Percentiles rank a stretch among this genome's conserved stretches.
Conservation (phyloP, 495 filamentous ascomycete species). For the Lasiosphaeriaceae sp. region DNA sequence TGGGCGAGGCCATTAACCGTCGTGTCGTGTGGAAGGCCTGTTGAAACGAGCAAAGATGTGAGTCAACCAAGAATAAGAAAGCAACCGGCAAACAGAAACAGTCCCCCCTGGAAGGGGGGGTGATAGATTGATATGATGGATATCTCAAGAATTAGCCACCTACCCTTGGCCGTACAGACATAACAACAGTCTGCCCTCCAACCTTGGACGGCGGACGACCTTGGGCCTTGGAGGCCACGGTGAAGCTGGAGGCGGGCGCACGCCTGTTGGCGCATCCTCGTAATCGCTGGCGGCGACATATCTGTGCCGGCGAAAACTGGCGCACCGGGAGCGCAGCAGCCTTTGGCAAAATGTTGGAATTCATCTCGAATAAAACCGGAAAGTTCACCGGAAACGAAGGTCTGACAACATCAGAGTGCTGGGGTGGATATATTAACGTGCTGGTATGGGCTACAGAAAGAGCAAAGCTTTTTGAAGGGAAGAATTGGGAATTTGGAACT, state of each 20-base stretch:
- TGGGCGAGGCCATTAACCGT: constrained; percentile 52
- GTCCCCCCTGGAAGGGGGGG: background rate
- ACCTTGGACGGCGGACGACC: constrained; percentile 2
- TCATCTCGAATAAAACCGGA: constrained; percentile 38
- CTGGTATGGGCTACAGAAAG: no score
- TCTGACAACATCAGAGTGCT: constrained; percentile 4
- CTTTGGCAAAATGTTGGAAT: constrained; percentile 48
- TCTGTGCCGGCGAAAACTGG: constrained; percentile 44
- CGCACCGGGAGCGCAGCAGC: constrained; percentile 48
- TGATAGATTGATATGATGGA: background rate
- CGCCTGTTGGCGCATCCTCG: constrained; percentile 23
- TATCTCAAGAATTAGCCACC: background rate
- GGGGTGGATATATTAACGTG: background rate
- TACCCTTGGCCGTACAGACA: constrained; percentile 11
- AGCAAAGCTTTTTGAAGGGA: no score
- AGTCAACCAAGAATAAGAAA: no score
- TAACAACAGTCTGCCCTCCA: background rate
- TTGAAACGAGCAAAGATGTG: background rate
- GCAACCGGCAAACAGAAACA: no score
- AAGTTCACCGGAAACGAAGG: constrained; percentile 13
- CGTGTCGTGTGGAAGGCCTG: constrained; percentile 77
- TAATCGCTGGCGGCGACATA: constrained; percentile 43
- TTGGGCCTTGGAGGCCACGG: constrained; percentile 12
- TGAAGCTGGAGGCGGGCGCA: constrained; percentile 9
- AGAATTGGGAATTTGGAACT: constrained; percentile 5